These are phyloP conservation scores for Trametes cinnabarina DNA, from an alignment of 768 basidiomycete genomes.

Conservation along the genomic window DNA sequence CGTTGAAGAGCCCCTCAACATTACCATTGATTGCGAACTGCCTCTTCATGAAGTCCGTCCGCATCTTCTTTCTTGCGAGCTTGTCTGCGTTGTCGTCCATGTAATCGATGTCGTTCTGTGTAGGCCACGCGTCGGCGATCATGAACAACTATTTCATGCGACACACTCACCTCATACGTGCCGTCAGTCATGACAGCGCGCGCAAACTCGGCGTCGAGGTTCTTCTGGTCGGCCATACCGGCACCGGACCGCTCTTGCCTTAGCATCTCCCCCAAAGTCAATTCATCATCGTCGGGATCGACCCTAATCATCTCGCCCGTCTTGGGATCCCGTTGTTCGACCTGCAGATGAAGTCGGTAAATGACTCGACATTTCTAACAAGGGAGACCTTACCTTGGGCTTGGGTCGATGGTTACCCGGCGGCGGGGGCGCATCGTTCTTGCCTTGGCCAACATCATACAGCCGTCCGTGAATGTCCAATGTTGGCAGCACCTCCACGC, in stretches of 20 bases:
- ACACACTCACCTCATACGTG: conserved; percentile 67
- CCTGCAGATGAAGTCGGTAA: conserved; percentile 46
- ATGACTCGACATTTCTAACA: neutral
- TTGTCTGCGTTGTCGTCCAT: conserved; percentile 96
- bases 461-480: conserved; percentile 79
- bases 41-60: conserved; percentile 92
- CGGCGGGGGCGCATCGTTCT: conserved; percentile 46
- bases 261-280: conserved; percentile 86
- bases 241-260: conserved; percentile 90
- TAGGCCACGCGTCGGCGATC: neutral
- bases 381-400: conserved; percentile 48
- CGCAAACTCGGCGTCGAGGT: conserved; percentile 88
- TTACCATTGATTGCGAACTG: conserved; percentile 94
- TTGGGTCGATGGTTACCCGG: conserved; percentile 82
- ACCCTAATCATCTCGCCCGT: conserved; percentile 87
- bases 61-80: conserved; percentile 91
- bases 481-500: conserved; percentile 85
- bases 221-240: conserved; percentile 88
- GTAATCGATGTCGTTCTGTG: conserved; percentile 84
- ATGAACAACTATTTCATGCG: neutral
- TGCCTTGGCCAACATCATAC: conserved; percentile 89
- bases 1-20: conserved; percentile 17
- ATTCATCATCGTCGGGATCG: conserved; percentile 87
- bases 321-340: conserved; percentile 87
- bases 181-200: conserved; percentile 84